Base-by-base conservation (phyloP, 139 green algal species). In the Chlamydomonas schloesseri region DNA sequence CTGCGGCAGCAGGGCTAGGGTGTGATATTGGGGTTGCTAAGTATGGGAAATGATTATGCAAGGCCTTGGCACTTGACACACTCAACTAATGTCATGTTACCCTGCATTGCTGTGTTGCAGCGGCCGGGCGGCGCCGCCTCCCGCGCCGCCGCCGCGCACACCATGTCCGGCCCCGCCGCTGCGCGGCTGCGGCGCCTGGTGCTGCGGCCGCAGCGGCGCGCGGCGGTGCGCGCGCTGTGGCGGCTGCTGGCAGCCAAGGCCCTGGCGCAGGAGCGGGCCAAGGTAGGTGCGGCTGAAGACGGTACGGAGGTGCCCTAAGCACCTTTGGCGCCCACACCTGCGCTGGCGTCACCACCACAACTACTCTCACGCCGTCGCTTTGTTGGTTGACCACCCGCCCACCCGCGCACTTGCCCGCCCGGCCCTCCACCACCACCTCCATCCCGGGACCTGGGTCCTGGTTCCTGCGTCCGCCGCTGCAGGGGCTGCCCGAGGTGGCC, bases 401-500 rank as follows among this genome's bases (percentile, higher is more conserved):
- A 11, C 50, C 50, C 50, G 50, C 50, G 50, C 50, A 21, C 50
- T 14, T 14, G 11, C 50, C 50, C 50, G 50, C 11, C 50, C 50
- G 50, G 50, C 50, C 50, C 50, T 14, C 50, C 50, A 11, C 50
- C 11, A 11, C 50, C 50, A 11, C 50, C 50, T 15, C 53, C 13
- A 13, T 58, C 15, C 53, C 15, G 13, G 53, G 13, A 58, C 13
- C 53, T 23, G 53, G 13, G 15, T 58, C 53, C 53, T 15, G 15
- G 15, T 58, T 58, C 53, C 53, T 15, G 11, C 26, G 14, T 2
- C 18, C 62, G 28, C 13, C 62, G 11, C 62, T 21, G 15, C 68
- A 86, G 80, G 47, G 28, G 33, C 80, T 86, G 67, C 42, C 80
- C 0, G 50, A 86, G 69, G 68, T 78, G 24, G 80, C 80, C 0